These are phyloP conservation scores for Clarireedia hainanense DNA, from an alignment of 2,329 filamentous ascomycete species.

Conservation along the genomic window DNA sequence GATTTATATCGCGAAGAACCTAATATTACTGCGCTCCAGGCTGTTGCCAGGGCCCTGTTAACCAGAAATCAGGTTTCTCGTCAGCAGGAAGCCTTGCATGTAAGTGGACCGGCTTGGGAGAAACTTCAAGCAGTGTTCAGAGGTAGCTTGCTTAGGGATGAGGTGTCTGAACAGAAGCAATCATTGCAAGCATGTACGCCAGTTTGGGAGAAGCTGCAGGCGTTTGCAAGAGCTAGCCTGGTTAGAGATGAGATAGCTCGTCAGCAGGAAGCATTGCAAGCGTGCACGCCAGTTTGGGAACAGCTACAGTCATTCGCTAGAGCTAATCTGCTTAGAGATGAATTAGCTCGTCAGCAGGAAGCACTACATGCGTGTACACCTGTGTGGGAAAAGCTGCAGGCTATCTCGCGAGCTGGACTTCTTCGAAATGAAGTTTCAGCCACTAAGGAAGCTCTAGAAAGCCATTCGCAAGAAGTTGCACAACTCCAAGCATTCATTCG, in stretches of 20 bases:
- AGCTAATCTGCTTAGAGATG: slow-evolving; percentile 44
- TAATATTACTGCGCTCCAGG: slow-evolving; percentile 52
- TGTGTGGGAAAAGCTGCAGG: slow-evolving; percentile 42
- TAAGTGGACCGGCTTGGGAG: slow-evolving; percentile 42
- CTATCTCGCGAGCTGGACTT: slow-evolving; percentile 35
- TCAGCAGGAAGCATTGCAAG: slow-evolving; percentile 40
- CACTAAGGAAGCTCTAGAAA: slow-evolving; percentile 46
- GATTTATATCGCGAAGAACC: slow-evolving; percentile 43
- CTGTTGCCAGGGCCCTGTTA: slow-evolving; percentile 52
- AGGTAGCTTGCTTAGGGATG: slow-evolving; percentile 41
- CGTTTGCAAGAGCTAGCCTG: slow-evolving; percentile 49
- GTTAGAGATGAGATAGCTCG: slow-evolving; percentile 33
- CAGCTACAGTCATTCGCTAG: slow-evolving; percentile 42
- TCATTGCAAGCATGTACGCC: slow-evolving; percentile 46
- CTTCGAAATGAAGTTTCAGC: slow-evolving; percentile 38
- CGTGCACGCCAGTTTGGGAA: slow-evolving; percentile 42
- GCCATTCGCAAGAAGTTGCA: slow-evolving; percentile 32
- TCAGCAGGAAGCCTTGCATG: slow-evolving; percentile 44
- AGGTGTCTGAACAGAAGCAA: slow-evolving; percentile 36
- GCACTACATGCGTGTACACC: slow-evolving; percentile 42
- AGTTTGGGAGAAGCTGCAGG: slow-evolving; percentile 41
- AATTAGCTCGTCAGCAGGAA: slow-evolving; percentile 34
- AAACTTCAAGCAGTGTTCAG: slow-evolving; percentile 35
- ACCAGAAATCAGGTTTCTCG: slow-evolving; percentile 45
- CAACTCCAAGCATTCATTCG: slow-evolving; percentile 34